Percentiles rank a stretch among this genome's conserved stretches.
Conservation (phyloP, 2,329 filamentous ascomycete genomes). For the Westerdykella sp. region DNA sequence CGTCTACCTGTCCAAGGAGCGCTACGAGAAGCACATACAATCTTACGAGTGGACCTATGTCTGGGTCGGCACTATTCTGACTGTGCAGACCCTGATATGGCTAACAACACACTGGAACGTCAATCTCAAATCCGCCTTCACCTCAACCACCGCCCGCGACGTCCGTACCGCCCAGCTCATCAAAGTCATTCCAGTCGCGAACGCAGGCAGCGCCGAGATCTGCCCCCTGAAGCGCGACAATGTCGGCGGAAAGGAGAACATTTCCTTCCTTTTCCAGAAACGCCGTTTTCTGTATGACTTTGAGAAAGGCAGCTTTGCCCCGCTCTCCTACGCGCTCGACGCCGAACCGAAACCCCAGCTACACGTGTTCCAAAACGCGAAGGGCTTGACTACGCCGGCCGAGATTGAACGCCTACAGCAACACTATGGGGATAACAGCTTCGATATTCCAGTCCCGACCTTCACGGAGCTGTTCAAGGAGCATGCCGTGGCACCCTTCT, state of each 20-base stretch:
- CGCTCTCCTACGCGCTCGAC: slow-evolving; percentile 79
- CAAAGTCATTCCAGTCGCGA: slow-evolving; percentile 84
- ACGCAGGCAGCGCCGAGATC: slow-evolving; percentile 85
- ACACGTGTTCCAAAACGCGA: slow-evolving; percentile 69
- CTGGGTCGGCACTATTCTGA: slow-evolving; percentile 82
- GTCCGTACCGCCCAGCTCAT: slow-evolving; percentile 75
- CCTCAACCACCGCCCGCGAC: slow-evolving; percentile 61
- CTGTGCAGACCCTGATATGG: slow-evolving; percentile 82
- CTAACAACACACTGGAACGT: slow-evolving; percentile 98
- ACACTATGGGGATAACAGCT: slow-evolving; percentile 92
- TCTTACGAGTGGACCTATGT: slow-evolving; percentile 98
- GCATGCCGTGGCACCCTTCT: slow-evolving; percentile 97
- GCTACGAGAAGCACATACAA: slow-evolving; percentile 85
- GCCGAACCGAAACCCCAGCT: slow-evolving; percentile 74
- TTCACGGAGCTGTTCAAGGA: slow-evolving; percentile 97
- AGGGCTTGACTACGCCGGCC: slow-evolving; percentile 65
- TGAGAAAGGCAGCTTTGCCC: slow-evolving; percentile 67
- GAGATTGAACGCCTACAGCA: slow-evolving; percentile 77
- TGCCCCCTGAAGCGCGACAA: slow-evolving; percentile 73
- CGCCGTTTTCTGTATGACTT: slow-evolving; percentile 83
- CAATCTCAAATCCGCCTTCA: slow-evolving; percentile 75
- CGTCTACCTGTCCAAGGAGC: slow-evolving; percentile 74
- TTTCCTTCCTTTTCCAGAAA: slow-evolving; percentile 96
- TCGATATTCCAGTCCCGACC: slow-evolving; percentile 94
- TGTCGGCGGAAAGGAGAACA: slow-evolving; percentile 65